phyloP scores from a whole-genome alignment of 768 basidiomycete genomes.

The Megacollybia marginata region DNA sequence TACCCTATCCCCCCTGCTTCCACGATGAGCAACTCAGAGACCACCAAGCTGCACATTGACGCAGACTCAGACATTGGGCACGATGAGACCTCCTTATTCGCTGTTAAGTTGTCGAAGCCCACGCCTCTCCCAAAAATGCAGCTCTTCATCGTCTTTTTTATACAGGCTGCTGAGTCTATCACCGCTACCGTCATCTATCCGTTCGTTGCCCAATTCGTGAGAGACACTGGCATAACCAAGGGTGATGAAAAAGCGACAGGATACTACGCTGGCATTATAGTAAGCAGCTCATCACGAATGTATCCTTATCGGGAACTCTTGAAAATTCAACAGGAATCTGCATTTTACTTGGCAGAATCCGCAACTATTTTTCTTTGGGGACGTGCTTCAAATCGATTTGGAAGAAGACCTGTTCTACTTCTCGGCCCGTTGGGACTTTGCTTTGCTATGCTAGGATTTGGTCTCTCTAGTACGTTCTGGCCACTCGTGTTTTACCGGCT shows the following conservation, averaged over 20 bases:
- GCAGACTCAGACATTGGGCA: too few species aligned
- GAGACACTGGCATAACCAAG: conserved; percentile 5
- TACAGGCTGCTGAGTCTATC: conserved; percentile 37
- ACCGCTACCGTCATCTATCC: conserved; percentile 13
- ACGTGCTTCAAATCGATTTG: conserved; percentile 22
- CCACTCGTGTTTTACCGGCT: conserved; percentile 17
- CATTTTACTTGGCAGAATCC: conserved; percentile 21
- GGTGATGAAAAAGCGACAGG: conserved; percentile 12
- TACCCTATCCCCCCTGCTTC: too few species aligned
- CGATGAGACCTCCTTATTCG: too few species aligned
- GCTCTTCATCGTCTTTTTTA: conserved; percentile 27
- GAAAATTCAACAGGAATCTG: conserved; percentile 21
- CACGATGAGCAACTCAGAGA: too few species aligned
- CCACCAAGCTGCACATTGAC: too few species aligned
- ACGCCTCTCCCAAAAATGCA: conserved; percentile 35
- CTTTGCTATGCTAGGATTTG: conserved; percentile 21
- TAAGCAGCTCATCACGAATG: too few species aligned
- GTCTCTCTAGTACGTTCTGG: conserved; percentile 20
- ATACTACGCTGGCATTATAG: conserved; percentile 15
- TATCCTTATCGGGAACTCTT: too few species aligned
- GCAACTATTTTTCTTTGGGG: conserved; percentile 20
- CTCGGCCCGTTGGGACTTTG: conserved; percentile 21
- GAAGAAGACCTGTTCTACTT: conserved; percentile 21
- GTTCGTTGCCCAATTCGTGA: conserved; percentile 8
- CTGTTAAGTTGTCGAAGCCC: too few species aligned